Evolutionary conservation across 371 early-diverging fungal genomes (phyloP), one percentile per base, ranked within the genome.

Genomic region (Haplosporangium sp.): DNA sequence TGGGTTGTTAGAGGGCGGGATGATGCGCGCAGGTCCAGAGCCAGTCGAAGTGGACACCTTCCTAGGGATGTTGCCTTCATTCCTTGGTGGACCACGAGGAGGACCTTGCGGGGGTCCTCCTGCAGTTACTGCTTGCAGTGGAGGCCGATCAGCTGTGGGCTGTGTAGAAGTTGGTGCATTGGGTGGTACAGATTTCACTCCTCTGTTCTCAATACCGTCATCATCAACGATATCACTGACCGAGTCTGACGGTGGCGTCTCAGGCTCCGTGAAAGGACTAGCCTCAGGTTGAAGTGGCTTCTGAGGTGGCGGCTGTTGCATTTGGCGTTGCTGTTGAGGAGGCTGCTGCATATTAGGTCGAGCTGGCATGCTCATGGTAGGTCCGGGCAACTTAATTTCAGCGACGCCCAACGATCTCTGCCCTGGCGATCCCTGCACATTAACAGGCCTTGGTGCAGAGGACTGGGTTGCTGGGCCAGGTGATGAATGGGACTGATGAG

Each of bases 51-150:
- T 42, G n/a, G 70, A 55, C 23, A 56, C 48, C 36, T 72, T 71
- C 23, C 71, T 55, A 9, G 56, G 1, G 13, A 52, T 18, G 16
- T 46, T 29, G 16, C 41, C 40, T 11, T 54, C 62, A 14, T 23
- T 52, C 43, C 64, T 80, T 5, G 73, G 69, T 23, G 66, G 80
- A 10, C 80, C 80, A 21, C 74, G 66, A 52, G 73, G 73, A 36
- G 80, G 80, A 0, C 80, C 80, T 6, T 46, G 10, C 36, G 80
- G 73, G 10, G 80, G 80, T 16, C 80, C 80, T 1, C 65, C 75
- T 53, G 54, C 50, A 43, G 51, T 16, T n/a, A 42, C 14, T 6
- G 47, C 42, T 18, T 53, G 65, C 1, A 45, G 54, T n/a, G 80
- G 59, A 52, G 59, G 57, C 37, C 48, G 45, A 18, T 61, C 68